These are phyloP conservation scores for Blumeriella jaapii DNA, from an alignment of 2,329 filamentous ascomycete genomes.

Conservation along the genomic window DNA sequence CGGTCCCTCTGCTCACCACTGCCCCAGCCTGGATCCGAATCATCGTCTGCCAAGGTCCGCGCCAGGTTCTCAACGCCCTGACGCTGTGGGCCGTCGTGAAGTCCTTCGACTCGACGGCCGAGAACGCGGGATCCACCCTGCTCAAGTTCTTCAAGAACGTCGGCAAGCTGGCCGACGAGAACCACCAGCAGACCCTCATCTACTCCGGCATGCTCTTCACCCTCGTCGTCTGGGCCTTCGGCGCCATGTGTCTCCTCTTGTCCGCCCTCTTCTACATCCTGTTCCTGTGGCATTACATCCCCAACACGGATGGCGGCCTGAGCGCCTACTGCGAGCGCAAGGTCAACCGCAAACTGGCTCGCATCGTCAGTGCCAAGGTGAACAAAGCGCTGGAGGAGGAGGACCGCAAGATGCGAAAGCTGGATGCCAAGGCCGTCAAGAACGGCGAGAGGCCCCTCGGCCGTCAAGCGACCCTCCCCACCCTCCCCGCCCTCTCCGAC, in stretches of 20 bases:
- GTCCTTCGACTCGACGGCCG: constrained; percentile 49
- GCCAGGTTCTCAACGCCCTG: constrained; percentile 81
- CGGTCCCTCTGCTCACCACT: constrained; percentile 10
- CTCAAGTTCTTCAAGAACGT: constrained; percentile 78
- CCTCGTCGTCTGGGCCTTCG: constrained; percentile 77
- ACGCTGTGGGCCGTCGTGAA: constrained; percentile 79
- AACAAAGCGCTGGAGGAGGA: constrained; percentile 80
- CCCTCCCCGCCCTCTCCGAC: constrained; percentile 44
- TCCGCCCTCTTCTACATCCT: constrained; percentile 71
- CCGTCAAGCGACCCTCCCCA: constrained; percentile 58
- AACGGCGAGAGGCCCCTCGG: constrained; percentile 40
- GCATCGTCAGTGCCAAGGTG: constrained; percentile 76
- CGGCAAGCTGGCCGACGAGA: constrained; percentile 55
- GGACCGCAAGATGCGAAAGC: constrained; percentile 45
- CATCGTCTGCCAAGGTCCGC: constrained; percentile 81
- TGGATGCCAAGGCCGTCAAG: constrained; percentile 37
- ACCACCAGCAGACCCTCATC: constrained; percentile 71
- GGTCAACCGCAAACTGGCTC: constrained; percentile 72
- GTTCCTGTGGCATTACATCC: constrained; percentile 90
- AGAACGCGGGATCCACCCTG: constrained; percentile 50
- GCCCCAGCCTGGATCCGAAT: constrained; percentile 72
- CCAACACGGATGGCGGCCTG: constrained; percentile 66
- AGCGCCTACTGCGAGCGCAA: constrained; percentile 84
- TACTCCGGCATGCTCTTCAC: constrained; percentile 90
- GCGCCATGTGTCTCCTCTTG: constrained; percentile 61